Conservation (phyloP, 768 basidiomycete genomes). For the Xanthoconium purpureum region DNA sequence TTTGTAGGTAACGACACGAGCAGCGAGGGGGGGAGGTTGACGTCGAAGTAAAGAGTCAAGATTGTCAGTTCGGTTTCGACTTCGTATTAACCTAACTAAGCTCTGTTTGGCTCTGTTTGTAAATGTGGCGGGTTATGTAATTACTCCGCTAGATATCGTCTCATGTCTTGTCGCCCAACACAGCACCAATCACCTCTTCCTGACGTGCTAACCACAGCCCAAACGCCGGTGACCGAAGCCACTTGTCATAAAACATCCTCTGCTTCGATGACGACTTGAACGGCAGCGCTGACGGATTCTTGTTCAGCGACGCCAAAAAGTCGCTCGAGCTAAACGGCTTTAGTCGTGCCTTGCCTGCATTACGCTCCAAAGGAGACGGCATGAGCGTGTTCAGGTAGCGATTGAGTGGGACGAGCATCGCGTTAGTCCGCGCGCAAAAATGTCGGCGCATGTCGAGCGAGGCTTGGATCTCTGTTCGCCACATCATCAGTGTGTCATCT, state of each 20-base stretch:
- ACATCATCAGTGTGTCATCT: neutral
- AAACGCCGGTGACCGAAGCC: slow-evolving; percentile 74
- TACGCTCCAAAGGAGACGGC: slow-evolving; percentile 56
- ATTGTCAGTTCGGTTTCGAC: slow-evolving; percentile 3
- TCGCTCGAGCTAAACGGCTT: slow-evolving; percentile 67
- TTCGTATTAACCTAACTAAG: slow-evolving; percentile 19
- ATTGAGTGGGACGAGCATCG: slow-evolving; percentile 83
- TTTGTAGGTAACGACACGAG: slow-evolving; percentile 21
- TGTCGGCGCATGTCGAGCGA: slow-evolving; percentile 72
- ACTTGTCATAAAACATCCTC: slow-evolving; percentile 73
- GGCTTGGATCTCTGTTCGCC: slow-evolving; percentile 50
- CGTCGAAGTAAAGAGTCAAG: slow-evolving; percentile 14
- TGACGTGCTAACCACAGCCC: slow-evolving; percentile 77
- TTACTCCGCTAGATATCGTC: no score
- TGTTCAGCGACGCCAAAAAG: slow-evolving; percentile 72
- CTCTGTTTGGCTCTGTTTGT: slow-evolving; percentile 27
- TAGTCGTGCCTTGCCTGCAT: slow-evolving; percentile 37
- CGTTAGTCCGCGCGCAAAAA: slow-evolving; percentile 81
- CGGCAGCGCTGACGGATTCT: slow-evolving; percentile 66
- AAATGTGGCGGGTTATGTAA: slow-evolving; percentile 18
- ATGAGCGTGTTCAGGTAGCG: slow-evolving; percentile 89
- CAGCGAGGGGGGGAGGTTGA: slow-evolving; percentile 2
- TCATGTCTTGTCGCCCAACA: slow-evolving; percentile 31
- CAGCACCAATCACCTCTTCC: slow-evolving; percentile 63
- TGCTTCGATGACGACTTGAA: slow-evolving; percentile 66